Evolutionary conservation across 257 asterid genomes (phyloP).

Genomic region (Handroanthus guayacan): DNA sequence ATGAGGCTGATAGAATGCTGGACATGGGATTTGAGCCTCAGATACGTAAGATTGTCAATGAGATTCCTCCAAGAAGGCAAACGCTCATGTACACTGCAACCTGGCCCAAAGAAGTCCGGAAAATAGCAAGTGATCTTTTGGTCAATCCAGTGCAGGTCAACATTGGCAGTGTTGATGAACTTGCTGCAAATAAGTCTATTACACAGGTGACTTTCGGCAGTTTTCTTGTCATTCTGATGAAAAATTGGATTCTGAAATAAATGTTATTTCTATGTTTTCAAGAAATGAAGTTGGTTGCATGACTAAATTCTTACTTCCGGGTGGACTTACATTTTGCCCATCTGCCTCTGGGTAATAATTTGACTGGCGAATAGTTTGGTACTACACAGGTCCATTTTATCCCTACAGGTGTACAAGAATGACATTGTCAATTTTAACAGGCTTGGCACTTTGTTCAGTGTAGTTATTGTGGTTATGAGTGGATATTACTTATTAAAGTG

Average conservation of each 20-base stretch:
- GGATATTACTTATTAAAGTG: constrained; percentile 18
- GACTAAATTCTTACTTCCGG: constrained; percentile 4
- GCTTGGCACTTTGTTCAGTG: neutral
- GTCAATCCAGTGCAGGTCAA: constrained; percentile 88
- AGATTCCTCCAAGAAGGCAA: constrained; percentile 95
- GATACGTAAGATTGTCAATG: constrained; percentile 92
- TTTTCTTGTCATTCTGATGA: constrained; percentile 2
- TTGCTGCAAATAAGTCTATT: constrained; percentile 90
- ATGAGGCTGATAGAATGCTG: constrained; percentile 99
- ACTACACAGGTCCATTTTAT: neutral
- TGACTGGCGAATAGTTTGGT: neutral
- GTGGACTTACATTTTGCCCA: neutral
- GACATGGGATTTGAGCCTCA: constrained; percentile 99
- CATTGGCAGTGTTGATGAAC: constrained; percentile 95
- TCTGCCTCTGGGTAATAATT: neutral
- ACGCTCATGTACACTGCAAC: constrained; percentile 99
- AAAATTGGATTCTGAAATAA: constrained; percentile 16
- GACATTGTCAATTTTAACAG: neutral
- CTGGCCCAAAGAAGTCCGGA: constrained; percentile 96
- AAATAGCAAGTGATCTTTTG: constrained; percentile 92
- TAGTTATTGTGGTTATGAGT: constrained; percentile 5
- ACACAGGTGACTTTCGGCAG: constrained; percentile 67
- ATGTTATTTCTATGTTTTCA: neutral
- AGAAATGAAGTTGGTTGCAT: neutral
- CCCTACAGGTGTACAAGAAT: neutral